Evolutionary conservation across 2,329 filamentous ascomycete species (phyloP), one percentile per base, ranked within the genome.

Genomic region (Penicillium paneum): DNA sequence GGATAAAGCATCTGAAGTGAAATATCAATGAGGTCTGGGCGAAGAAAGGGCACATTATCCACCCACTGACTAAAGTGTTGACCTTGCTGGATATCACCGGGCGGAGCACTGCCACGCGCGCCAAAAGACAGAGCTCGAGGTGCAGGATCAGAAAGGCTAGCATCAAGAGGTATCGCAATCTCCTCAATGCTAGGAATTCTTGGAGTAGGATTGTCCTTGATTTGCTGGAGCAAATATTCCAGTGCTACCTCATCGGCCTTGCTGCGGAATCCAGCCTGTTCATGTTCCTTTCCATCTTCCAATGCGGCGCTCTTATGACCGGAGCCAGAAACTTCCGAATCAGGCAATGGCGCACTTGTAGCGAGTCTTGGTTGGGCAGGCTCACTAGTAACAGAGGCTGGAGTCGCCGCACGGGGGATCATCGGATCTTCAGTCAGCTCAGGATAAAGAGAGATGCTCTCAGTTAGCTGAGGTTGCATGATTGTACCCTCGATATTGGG

Each of bases 1-100:
- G 35, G 10, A 19, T 31, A 28, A n/a, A 41, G 36, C 39, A 31
- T 17, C 6, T 21, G 35, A 35, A 29, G 29, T 21, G 36, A 53
- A 43, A 53, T 47, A 48, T 49, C 50, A 35, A 49, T 41, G 13
- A 53, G 50, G 3, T 49, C 50, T 24, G 43, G 28, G 36, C 39
- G 43, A n/a, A 53, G 43, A 28, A 24, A 39, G 5, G 36, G 36
- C 13, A 48, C 36, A 2, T 15, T 49, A 29, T 29, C 36, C 24
- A 2, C 4, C 3, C 4, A 6, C 7, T 35, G 11, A 5, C 1
- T 13, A 29, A 36, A 10, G 3, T 4, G 3, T 24, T 32, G 26
- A 10, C 11, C 13, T 17, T 34, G 24, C 17, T 52, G 29, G 24
- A n/a, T n/a, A 42, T 2, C 7, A 11, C 10, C 6, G 4, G 1